Conservation (phyloP, 495 filamentous ascomycete species). For the Trichoderma gamsii region DNA sequence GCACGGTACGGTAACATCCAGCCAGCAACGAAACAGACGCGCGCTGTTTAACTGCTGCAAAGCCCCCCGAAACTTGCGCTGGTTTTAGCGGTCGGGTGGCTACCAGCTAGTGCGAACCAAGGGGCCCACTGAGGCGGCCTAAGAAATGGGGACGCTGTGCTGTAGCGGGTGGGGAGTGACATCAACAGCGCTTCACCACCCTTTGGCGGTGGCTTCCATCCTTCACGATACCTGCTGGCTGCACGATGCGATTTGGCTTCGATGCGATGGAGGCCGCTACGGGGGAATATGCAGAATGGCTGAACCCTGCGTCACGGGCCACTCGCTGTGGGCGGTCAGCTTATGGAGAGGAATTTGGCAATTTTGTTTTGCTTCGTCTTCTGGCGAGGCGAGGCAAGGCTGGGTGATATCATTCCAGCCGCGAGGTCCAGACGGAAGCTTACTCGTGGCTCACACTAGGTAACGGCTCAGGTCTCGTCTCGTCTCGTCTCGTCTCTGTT, state of each 20-base stretch:
- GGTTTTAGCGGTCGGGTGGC: neutral
- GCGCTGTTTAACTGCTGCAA: neutral
- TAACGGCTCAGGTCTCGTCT: too few relatives aligned
- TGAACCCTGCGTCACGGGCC: neutral
- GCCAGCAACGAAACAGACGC: too few relatives aligned
- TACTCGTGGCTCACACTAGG: too few relatives aligned
- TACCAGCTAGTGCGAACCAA: neutral
- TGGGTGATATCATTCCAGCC: conserved; percentile 1
- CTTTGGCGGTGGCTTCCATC: neutral
- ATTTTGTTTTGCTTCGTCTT: too few relatives aligned
- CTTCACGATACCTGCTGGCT: neutral
- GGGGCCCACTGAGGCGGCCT: neutral
- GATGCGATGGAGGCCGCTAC: neutral
- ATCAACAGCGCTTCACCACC: neutral
- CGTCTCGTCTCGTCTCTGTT: too few relatives aligned
- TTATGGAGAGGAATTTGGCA: too few relatives aligned
- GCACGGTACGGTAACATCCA: neutral
- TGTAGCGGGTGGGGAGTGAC: neutral
- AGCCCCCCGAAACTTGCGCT: neutral
- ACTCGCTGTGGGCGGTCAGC: too few relatives aligned
- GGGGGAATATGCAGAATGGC: neutral
- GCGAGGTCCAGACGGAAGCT: neutral
- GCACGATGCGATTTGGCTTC: neutral
- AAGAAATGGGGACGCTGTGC: neutral
- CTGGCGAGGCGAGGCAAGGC: neutral